Evolutionary conservation across 345 rosid genomes (phyloP).

Genomic region (Rhodamnia rubescens): DNA sequence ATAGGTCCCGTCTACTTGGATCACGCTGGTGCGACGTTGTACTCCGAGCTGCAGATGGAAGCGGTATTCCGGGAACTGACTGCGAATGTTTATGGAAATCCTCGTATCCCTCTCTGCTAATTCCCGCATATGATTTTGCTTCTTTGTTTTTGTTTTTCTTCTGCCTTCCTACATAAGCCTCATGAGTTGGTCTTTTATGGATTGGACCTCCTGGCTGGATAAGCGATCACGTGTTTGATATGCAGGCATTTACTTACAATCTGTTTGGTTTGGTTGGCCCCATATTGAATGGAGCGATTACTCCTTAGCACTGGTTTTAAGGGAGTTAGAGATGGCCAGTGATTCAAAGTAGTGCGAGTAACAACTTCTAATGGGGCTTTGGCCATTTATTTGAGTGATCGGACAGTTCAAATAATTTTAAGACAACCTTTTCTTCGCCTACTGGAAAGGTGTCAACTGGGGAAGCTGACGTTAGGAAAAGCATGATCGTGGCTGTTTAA

Average conservation of each 20-base stretch:
- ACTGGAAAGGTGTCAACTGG: neutral
- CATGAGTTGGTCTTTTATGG: neutral
- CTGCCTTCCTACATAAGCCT: neutral
- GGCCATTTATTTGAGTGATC: neutral
- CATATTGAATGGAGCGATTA: neutral
- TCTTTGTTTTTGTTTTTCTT: neutral
- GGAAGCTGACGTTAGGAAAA: neutral
- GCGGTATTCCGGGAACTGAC: slow-evolving; percentile 53
- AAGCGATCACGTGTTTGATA: neutral
- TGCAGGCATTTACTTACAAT: neutral
- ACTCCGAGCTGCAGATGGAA: slow-evolving; percentile 93
- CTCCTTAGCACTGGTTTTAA: neutral
- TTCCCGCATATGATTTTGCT: neutral
- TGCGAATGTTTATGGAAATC: slow-evolving; percentile 70
- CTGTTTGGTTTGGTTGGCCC: neutral
- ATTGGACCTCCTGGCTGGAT: neutral
- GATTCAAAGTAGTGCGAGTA: neutral
- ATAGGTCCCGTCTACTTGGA: slow-evolving; percentile 78
- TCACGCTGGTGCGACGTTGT: slow-evolving; percentile 94
- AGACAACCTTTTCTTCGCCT: neutral
- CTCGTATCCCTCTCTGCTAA: slow-evolving; percentile 60
- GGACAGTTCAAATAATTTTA: neutral
- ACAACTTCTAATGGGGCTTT: neutral
- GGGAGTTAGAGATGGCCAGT: neutral
- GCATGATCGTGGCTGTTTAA: neutral